Base-by-base conservation (phyloP, 1,284 basidiomycete genomes). In the Irpex sp. region DNA sequence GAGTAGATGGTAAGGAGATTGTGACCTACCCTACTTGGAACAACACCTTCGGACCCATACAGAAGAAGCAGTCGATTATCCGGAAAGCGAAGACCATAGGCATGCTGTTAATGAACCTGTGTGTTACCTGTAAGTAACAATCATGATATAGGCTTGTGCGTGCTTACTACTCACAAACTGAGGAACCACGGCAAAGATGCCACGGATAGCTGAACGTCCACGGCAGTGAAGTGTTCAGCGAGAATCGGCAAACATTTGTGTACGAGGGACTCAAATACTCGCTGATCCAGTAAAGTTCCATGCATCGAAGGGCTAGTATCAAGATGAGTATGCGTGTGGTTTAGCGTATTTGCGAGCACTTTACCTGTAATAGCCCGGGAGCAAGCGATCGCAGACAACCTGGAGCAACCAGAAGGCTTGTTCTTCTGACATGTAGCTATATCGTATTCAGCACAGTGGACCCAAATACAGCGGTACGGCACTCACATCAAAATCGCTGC, bases 31-130 rank as follows among this genome's bases (percentile, higher is more conserved):
- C 95, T 62, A 97, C 91, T 85, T 99, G 97, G 82, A 99, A 99
- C 55, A 99, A 79, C 11, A 99, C 97, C 72, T 96, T 98, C 1
- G 97, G 95, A 0, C 97, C 97, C 94, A 98, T 98, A 67, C 96
- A 96, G 80, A 99, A 93, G 78, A 99, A 97, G 76, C 97, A 99
- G 75, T 99, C 97, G 2, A 98, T 94, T 72, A 99, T 96, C 56
- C 97, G 88, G 82, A 98, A 99, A 0, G 97, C 97, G 73, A 99
- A 99, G 57, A 99, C 91, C 87, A 99, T 93, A 0, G 97, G 97
- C 95, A 99, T 98, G 71, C 94, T 97, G 78, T 98, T 98, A 79
- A 99, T 98, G 76, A 89, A 96, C 67, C 94, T 93, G 56, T 31
- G 61, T 58, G 44, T 44, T 5, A 47, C 57, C 8, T 15, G 19